Conservation (phyloP, 1,139 yeast species). For the Candida glucosophila region DNA sequence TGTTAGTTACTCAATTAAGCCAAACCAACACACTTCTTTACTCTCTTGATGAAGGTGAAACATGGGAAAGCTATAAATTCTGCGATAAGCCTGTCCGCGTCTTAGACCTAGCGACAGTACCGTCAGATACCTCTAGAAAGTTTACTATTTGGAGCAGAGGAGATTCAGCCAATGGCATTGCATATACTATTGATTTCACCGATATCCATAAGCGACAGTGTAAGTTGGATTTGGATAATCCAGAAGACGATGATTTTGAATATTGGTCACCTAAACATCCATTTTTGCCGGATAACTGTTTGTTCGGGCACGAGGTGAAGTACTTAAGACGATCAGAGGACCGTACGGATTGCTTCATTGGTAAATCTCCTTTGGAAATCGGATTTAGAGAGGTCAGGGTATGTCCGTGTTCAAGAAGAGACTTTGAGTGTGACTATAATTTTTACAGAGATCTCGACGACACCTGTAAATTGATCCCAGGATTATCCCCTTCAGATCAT, state of each 20-base stretch:
- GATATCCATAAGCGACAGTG: conserved; percentile 63
- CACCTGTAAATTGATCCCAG: conserved; percentile 75
- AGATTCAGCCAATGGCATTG: conserved; percentile 11
- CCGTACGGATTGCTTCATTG: conserved; percentile 67
- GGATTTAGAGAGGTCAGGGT: conserved; percentile 53
- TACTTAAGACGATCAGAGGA: conserved; percentile 66
- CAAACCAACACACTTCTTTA: conserved; percentile 53
- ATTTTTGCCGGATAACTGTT: conserved; percentile 49
- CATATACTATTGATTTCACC: conserved; percentile 64
- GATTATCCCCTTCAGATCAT: conserved; percentile 55
- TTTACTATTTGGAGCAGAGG: conserved; percentile 37
- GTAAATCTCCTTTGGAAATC: conserved; percentile 59
- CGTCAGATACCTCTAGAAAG: conserved; percentile 77
- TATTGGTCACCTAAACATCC: conserved; percentile 79
- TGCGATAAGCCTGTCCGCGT: conserved; percentile 48
- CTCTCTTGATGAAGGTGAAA: conserved; percentile 71
- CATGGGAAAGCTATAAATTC: conserved; percentile 67
- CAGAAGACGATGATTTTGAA: conserved; percentile 65
- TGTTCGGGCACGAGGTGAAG: conserved; percentile 81
- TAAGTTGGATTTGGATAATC: conserved; percentile 50
- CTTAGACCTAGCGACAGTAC: conserved; percentile 79
- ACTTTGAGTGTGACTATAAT: conserved; percentile 92
- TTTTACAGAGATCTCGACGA: conserved; percentile 66
- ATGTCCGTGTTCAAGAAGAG: conserved; percentile 81
- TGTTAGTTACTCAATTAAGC: conserved; percentile 52